Conservation (phyloP, 495 filamentous ascomycete genomes). For the Aspergillus affinis region DNA sequence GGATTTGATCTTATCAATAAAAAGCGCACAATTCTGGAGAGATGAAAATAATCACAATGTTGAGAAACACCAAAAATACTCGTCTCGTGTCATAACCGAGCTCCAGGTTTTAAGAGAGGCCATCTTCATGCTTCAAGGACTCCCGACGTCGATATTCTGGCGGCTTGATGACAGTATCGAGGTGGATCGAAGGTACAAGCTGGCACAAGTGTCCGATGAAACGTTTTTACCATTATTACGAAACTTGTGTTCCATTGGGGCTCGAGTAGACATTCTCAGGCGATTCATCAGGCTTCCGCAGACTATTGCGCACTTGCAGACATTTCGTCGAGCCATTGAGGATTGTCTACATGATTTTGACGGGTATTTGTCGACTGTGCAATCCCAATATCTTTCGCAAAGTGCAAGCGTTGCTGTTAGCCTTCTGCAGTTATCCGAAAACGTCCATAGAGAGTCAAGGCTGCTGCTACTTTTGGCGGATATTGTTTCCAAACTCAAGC, state of each 20-base stretch:
- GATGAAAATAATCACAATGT: constrained; percentile 31
- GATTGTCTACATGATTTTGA: constrained; percentile 45
- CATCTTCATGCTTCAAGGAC: constrained; percentile 79
- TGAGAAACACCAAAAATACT: constrained; percentile 28
- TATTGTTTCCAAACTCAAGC: constrained; percentile 35
- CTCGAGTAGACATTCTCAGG: constrained; percentile 47
- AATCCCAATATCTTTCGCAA: constrained; percentile 43
- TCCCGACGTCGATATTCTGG: constrained; percentile 71
- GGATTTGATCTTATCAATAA: constrained; percentile 47
- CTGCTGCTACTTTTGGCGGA: constrained; percentile 56
- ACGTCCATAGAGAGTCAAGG: constrained; percentile 52
- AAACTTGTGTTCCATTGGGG: constrained; percentile 44
- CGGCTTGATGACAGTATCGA: constrained; percentile 39
- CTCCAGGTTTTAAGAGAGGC: constrained; percentile 73
- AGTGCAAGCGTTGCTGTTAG: constrained; percentile 39
- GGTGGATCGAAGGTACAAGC: constrained; percentile 36
- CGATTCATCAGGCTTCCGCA: constrained; percentile 41
- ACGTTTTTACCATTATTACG: constrained; percentile 42
- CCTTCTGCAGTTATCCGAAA: constrained; percentile 61
- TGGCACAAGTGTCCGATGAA: constrained; percentile 38
- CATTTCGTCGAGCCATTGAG: constrained; percentile 51
- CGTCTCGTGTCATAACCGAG: constrained; percentile 61
- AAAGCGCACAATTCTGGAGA: constrained; percentile 66
- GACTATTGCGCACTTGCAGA: constrained; percentile 51
- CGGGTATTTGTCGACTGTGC: constrained; percentile 38